A percentile compares a stretch with the other conserved stretches of the same genome.
Conservation (phyloP, 139 green algal genomes). For the Tetratostichococcus sp. region DNA sequence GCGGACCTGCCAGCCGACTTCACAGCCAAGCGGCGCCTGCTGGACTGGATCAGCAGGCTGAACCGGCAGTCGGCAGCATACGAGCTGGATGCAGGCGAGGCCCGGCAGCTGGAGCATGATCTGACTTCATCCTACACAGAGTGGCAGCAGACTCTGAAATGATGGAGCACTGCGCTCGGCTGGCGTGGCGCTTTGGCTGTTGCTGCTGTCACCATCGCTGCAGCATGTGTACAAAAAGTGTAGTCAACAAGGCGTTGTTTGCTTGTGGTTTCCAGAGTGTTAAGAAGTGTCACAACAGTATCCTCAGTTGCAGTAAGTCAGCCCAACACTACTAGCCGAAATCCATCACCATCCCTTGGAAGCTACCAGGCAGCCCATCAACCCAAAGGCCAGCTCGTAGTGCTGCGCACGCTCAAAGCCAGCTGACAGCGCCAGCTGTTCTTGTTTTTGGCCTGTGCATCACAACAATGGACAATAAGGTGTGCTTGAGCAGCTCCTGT, state of each 20-base stretch:
- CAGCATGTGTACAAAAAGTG: no score
- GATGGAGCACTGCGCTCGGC: no score
- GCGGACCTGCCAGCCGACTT: slow-evolving; percentile 72
- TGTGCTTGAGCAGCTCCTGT: no score
- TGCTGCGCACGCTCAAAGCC: slow-evolving; percentile 74
- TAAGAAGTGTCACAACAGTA: no score
- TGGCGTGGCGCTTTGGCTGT: no score
- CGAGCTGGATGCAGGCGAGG: slow-evolving; percentile 76
- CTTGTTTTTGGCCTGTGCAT: slow-evolving; percentile 50
- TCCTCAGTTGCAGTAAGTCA: no score
- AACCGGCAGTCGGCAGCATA: slow-evolving; percentile 78
- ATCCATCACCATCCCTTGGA: background rate
- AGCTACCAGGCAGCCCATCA: slow-evolving; percentile 85
- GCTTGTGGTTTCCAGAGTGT: no score
- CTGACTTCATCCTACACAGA: slow-evolving; percentile 81
- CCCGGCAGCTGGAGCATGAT: slow-evolving; percentile 86
- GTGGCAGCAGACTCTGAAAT: slow-evolving; percentile 16
- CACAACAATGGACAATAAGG: no score
- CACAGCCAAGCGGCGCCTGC: slow-evolving; percentile 63
- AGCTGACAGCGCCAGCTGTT: slow-evolving; percentile 60
- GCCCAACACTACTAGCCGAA: background rate
- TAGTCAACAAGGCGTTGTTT: no score
- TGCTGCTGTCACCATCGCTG: no score
- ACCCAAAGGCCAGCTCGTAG: slow-evolving; percentile 78
- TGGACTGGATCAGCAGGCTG: slow-evolving; percentile 65